Evolutionary conservation across 1,284 basidiomycete genomes (phyloP), one percentile per base, ranked within the genome.

Genomic region (Trichosporon inkin): DNA sequence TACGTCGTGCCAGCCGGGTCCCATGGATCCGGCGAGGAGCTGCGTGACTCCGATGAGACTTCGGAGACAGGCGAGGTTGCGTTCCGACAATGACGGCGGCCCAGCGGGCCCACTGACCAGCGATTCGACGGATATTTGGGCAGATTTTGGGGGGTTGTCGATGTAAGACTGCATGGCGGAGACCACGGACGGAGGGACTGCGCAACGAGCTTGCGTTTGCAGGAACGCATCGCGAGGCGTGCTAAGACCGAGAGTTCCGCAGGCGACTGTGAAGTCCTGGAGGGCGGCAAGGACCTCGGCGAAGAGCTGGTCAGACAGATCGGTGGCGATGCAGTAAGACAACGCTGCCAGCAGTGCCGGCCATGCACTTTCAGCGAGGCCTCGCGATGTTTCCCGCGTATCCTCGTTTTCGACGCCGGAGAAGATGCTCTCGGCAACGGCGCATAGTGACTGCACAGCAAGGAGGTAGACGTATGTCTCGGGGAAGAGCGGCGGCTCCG

Each of bases 151-250:
- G 19, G 58, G 28, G 55, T 53, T 19, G 62, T 90, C 88, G 7
- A 81, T 73, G 65, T 87, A 88, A 0, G 85, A 81, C 61, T 92
- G 89, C 62, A 95, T 79, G 62, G 87, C 88, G 0, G 90, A 88
- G 0, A 96, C 89, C 3, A 95, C 89, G 1, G 88, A 83, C 0
- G 89, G 84, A 0, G 94, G 94, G 10, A 97, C 89, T 0, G 93
- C 88, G 63, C 91, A 88, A 64, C 91, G 90, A 17, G 90, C 85
- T 11, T 98, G 83, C 44, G 86, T 88, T 19, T 86, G 89, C 69
- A 98, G 85, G 76, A 98, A 90, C 0, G 92, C 91, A 67, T 98
- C 92, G n/a, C 95, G 85, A 0, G 93, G 91, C 0, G 90, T 94
- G 0, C 82, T 79, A 5, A 98, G 82, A 1, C 84, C 85, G 11